Evolutionary conservation across 371 early-diverging fungal species (phyloP).

Genomic region (Funneliformis caledonium): DNA sequence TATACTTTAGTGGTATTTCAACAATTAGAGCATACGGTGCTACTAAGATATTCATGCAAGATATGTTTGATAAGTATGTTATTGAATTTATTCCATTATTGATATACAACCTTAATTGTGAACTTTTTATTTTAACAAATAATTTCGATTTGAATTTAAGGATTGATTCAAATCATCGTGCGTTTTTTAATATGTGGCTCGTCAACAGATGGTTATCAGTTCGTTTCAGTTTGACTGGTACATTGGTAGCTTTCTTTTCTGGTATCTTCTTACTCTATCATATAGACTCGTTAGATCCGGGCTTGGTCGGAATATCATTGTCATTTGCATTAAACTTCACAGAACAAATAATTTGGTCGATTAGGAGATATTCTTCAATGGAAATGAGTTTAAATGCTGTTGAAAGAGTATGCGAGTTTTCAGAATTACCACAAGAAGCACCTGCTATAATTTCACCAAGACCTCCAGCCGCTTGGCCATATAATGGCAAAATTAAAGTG

Average conservation of each 20-base stretch:
- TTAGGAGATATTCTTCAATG: conserved; percentile 76
- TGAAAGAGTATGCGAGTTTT: conserved; percentile 74
- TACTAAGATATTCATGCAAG: conserved; percentile 63
- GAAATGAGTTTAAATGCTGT: conserved; percentile 67
- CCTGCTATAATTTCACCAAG: conserved; percentile 48
- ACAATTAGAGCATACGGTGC: conserved; percentile 80
- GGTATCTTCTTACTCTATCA: conserved; percentile 61
- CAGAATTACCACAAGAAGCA: conserved; percentile 66
- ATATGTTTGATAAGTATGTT: conserved; percentile 45
- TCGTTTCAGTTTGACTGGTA: conserved; percentile 75
- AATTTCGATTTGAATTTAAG: conserved; percentile 38
- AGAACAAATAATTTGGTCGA: conserved; percentile 76
- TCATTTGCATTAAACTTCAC: conserved; percentile 60
- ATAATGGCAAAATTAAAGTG: conserved; percentile 67
- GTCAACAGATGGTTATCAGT: conserved; percentile 90
- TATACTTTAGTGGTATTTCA: conserved; percentile 58
- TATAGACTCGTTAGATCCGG: conserved; percentile 64
- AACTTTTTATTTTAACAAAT: background rate
- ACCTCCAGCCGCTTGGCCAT: conserved; percentile 73
- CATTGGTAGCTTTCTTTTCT: conserved; percentile 73
- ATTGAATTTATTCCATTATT: background rate
- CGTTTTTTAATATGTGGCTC: conserved; percentile 84
- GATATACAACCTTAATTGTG: background rate
- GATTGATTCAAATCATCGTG: conserved; percentile 75
- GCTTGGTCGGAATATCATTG: conserved; percentile 80